Percentiles rank a stretch among this genome's conserved stretches.
phyloP scores from a whole-genome alignment of 2,329 filamentous ascomycete genomes.

The Trichophyton mentagrophytes region DNA sequence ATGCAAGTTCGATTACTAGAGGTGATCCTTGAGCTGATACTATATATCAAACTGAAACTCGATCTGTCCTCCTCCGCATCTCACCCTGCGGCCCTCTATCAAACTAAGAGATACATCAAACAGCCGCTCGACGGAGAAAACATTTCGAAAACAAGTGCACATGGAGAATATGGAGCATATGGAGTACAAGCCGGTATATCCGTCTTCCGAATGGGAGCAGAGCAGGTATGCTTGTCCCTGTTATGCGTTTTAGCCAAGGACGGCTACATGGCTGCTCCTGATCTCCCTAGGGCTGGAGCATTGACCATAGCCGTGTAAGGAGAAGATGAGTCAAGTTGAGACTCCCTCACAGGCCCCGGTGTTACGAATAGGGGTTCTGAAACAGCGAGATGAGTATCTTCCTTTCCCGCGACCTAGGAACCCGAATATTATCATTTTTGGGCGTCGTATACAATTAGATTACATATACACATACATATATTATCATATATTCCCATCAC shows the following conservation, averaged over 20 bases:
- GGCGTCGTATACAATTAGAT: not conserved
- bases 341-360: not conserved
- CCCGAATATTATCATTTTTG: not conserved
- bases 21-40: too few relatives aligned
- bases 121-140: too few relatives aligned
- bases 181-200: not conserved
- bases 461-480: not conserved
- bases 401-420: not conserved
- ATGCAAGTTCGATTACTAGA: too few relatives aligned
- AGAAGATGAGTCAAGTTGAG: too few relatives aligned
- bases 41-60: too few relatives aligned
- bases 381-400: not conserved
- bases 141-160: too few relatives aligned
- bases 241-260: not conserved
- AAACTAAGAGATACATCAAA: too few relatives aligned
- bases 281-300: too few relatives aligned
- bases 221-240: not conserved
- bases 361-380: not conserved
- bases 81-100: too few relatives aligned
- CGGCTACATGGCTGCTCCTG: not conserved
- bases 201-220: not conserved
- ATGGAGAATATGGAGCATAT: too few relatives aligned
- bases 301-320: too few relatives aligned
- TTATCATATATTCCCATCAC: not conserved
- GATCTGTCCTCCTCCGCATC: too few relatives aligned